Evolutionary conservation across 495 filamentous ascomycete species (phyloP), one percentile per base, ranked within the genome.

Genomic region (Neurospora sp.): DNA sequence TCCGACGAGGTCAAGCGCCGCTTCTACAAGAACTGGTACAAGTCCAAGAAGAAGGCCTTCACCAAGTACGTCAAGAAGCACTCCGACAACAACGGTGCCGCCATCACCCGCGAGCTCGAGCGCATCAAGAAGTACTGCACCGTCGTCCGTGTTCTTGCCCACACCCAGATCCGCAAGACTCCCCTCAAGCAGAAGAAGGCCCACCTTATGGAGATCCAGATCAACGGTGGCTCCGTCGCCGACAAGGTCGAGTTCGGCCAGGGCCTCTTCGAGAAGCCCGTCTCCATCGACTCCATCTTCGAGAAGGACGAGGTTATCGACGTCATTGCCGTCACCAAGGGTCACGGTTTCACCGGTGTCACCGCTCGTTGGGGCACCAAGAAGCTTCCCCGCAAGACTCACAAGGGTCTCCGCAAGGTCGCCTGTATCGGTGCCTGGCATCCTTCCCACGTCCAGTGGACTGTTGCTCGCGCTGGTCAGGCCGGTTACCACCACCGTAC

Each of bases 11-110:
- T 99, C 85, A 97, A 96, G 89, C 92, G 96, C 77, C 94, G 96
- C 83, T 99, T 99, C 93, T 99, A 99, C 92, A 99, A 99, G 94
- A 99, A 99, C 90, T 99, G 96, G 96, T 99, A 99, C 92, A 97
- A 96, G 89, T 92, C 89, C 89, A 99, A 99, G 94, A 98, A 97
- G 93, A 99, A 99, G 94, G 96, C 96, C 73, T 99, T 98, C 89
- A 99, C 96, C 88, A 97, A 96, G 89, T 99, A 99, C 87, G 92
- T 96, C 89, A 98, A 98, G 93, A 95, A 97, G 90, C 93, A 98
- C 91, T 92, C 96, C 78, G 94, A 97, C 85, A 91, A 86, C 87
- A 90, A 81, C 85, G 95, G 93, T 79, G 87, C 93, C 79, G 92
- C 93, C 77, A 91, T 99, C 88, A 93, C 91, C 84, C 92, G 92